Base-by-base conservation (phyloP, 257 asterid genomes). In the Lantana camara region DNA sequence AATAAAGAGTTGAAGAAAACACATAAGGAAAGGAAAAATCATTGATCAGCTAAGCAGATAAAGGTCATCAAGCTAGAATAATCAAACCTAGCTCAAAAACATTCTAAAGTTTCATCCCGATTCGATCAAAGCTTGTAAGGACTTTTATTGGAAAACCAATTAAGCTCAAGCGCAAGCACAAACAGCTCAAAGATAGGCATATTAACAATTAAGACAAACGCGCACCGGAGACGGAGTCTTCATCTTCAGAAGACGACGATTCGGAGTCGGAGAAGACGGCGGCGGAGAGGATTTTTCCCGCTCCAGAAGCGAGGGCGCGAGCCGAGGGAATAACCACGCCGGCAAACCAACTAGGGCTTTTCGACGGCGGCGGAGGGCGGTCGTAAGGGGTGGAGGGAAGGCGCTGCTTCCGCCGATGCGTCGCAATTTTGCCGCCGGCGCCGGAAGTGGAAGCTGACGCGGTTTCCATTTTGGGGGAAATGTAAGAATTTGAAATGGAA, bases 221-320 rank as follows among this genome's bases (percentile, higher is more conserved):
- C 21, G 60, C 40, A 81, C 95, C 91, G 44, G 76, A 66, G 48
- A 45, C 73, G 19, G 62, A 73, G 19, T 66, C 86, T 44, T 74
- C 80, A 8, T 73, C 80, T 67, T 73, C 73, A 17, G 86, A 79
- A 13, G 96, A 83, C 6, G 83, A 65, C 19, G 88, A 64, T n/a
- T 68, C 80, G 22, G 82, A 79, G 23, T 88, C 90, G 42, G 80
- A 73, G 63, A 91, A 82, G 24, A 89, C 79, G 44, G 87, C 4
- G 40, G 40, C 63, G 8, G 87, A 73, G 16, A 89, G 11, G 44
- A 92, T 62, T 72, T 85, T 89, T 2, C 83, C 88, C 5, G 97
- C 96, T 42, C 96, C 89, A 16, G 96, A 79, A 15, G 93, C 85
- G 35, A 91, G 63, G 63, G 75, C 76, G 48, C 78, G 80, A 10